Conservation (phyloP, 2,329 filamentous ascomycete genomes). For the Fusarium fujikuroi region DNA sequence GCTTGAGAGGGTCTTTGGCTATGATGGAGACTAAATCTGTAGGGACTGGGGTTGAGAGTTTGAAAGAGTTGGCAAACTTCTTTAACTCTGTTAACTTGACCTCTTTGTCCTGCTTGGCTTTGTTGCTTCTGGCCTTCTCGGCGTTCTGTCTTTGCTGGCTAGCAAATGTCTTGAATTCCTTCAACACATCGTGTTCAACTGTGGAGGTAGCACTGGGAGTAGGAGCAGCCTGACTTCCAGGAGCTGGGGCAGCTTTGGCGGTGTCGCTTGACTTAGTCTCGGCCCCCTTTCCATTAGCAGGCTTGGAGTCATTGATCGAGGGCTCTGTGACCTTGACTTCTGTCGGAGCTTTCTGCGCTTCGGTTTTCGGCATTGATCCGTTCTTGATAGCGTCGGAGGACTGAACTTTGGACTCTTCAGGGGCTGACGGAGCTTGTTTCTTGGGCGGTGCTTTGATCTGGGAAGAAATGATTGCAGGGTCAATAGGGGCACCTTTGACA, state of each 20-base stretch:
- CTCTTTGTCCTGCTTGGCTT: constrained; percentile 81
- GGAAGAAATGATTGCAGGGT: constrained; percentile 92
- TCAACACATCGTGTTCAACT: constrained; percentile 70
- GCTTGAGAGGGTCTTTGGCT: constrained; percentile 95
- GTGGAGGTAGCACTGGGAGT: constrained; percentile 67
- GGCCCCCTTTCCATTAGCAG: constrained; percentile 48
- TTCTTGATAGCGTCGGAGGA: constrained; percentile 46
- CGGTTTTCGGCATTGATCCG: constrained; percentile 44
- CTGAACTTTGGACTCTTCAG: constrained; percentile 43
- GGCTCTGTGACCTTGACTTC: constrained; percentile 46
- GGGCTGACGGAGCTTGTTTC: constrained; percentile 45
- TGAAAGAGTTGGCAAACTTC: constrained; percentile 94
- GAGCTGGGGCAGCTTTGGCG: constrained; percentile 45
- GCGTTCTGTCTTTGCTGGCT: constrained; percentile 64
- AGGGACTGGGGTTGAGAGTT: constrained; percentile 91
- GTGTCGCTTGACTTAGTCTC: constrained; percentile 46
- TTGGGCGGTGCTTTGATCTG: constrained; percentile 68
- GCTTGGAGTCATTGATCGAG: constrained; percentile 45
- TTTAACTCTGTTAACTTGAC: constrained; percentile 93
- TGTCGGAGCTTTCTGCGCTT: constrained; percentile 37
- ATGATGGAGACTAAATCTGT: constrained; percentile 93
- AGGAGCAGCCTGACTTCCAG: constrained; percentile 55
- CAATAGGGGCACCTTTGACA: constrained; percentile 80
- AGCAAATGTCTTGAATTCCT: constrained; percentile 73
- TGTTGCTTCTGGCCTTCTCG: constrained; percentile 66